Conservation (phyloP, 1,284 basidiomycete genomes). For the Fomitopsis betulina region DNA sequence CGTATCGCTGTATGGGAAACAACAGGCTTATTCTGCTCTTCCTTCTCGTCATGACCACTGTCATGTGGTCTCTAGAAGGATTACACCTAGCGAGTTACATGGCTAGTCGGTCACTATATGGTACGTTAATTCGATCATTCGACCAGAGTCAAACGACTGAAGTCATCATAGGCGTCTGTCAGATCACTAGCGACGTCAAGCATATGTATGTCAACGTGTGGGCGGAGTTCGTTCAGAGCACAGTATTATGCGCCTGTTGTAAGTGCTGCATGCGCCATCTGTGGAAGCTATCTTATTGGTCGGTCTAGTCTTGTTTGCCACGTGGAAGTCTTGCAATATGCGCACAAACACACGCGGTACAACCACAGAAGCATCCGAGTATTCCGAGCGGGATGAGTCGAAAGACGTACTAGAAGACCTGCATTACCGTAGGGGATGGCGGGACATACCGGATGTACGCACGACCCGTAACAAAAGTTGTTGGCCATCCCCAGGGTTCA, state of each 20-base stretch:
- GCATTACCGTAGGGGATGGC: conserved; percentile 42
- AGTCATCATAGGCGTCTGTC: conserved; percentile 19
- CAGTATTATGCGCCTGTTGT: conserved; percentile 61
- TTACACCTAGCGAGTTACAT: conserved; percentile 37
- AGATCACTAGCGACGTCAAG: conserved; percentile 7
- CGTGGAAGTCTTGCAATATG: conserved; percentile 48
- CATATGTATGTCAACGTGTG: conserved; percentile 44
- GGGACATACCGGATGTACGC: conserved; percentile 39
- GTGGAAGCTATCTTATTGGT: background rate
- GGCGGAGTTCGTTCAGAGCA: conserved; percentile 48
- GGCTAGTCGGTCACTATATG: conserved; percentile 41
- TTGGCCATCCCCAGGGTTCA: conserved; percentile 1
- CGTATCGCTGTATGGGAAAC: conserved; percentile 59
- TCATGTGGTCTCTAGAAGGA: conserved; percentile 37
- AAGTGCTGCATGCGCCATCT: conserved; percentile 22
- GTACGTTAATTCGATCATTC: conserved; percentile 22
- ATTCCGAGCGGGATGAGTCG: conserved; percentile 22
- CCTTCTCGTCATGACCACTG: conserved; percentile 37
- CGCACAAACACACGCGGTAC: conserved; percentile 52
- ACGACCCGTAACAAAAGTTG: background rate
- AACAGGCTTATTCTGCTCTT: conserved; percentile 45
- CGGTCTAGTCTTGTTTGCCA: conserved; percentile 47
- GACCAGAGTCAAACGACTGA: background rate
- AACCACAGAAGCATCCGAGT: conserved; percentile 38
- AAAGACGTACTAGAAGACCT: conserved; percentile 22